Evolutionary conservation across 345 rosid genomes (phyloP).

Genomic region (Populus pruinosa): DNA sequence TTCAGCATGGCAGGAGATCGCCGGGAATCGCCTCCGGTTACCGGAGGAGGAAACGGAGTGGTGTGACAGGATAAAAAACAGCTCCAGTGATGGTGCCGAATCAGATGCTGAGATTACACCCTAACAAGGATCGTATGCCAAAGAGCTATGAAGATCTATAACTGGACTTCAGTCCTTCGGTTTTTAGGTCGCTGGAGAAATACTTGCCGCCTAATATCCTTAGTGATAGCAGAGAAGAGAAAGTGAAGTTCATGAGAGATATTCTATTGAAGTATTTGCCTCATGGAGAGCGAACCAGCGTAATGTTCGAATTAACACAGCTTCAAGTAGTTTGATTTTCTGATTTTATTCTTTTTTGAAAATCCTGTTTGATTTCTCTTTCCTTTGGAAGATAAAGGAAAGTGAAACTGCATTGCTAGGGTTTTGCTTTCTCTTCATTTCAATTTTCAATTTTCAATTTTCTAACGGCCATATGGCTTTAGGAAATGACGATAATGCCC

Average conservation of each 20-base stretch:
- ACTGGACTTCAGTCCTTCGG: constrained; percentile 46
- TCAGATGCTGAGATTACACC: constrained; percentile 50
- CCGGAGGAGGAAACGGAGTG: constrained; percentile 16
- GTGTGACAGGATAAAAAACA: constrained; percentile 1
- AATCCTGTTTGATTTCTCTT: neutral
- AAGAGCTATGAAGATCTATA: constrained; percentile 55
- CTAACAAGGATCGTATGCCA: constrained; percentile 52
- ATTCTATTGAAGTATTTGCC: constrained; percentile 57
- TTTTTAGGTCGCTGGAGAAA: constrained; percentile 51
- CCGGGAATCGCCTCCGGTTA: constrained; percentile 14
- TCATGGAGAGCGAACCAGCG: constrained; percentile 50
- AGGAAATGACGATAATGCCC: constrained; percentile 3
- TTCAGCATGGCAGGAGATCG: constrained; percentile 24
- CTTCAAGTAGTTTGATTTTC: neutral
- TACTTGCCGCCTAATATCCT: constrained; percentile 55
- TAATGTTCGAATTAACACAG: constrained; percentile 15
- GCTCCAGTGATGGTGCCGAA: constrained; percentile 19
- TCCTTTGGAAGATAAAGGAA: neutral
- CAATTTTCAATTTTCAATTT: neutral
- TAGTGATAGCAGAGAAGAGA: constrained; percentile 35
- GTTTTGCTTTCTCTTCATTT: neutral
- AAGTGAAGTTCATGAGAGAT: constrained; percentile 55
- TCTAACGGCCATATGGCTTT: constrained; percentile 5
- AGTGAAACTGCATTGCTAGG: neutral
- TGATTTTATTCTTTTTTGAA: neutral